Conservation (phyloP, 257 asterid genomes). For the Dorcoceras hygrometricum region DNA sequence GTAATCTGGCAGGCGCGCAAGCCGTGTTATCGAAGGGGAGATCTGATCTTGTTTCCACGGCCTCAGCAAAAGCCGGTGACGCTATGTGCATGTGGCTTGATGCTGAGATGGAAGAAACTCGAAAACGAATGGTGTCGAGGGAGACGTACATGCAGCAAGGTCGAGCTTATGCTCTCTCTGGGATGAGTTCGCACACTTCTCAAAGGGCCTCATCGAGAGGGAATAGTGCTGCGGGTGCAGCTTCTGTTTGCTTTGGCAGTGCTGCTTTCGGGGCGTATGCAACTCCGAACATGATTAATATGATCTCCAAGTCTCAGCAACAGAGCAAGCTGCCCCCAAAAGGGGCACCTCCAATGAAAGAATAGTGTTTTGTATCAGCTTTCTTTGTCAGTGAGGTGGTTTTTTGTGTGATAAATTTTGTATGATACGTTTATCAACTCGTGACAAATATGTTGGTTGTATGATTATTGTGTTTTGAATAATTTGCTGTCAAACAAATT, state of each 20-base stretch:
- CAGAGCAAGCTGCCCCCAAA: background rate
- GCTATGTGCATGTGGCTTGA: slow-evolving; percentile 25
- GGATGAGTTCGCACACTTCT: slow-evolving; percentile 27
- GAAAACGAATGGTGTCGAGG: slow-evolving; percentile 9
- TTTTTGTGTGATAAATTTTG: background rate
- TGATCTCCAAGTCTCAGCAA: slow-evolving; percentile 32
- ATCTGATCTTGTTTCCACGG: background rate
- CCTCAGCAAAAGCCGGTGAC: slow-evolving; percentile 25
- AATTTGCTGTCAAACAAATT: too few species aligned
- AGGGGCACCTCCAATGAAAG: background rate
- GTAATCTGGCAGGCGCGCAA: slow-evolving; percentile 26
- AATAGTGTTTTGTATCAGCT: background rate
- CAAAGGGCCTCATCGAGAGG: slow-evolving; percentile 33
- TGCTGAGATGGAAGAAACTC: slow-evolving; percentile 25
- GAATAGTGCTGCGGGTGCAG: background rate
- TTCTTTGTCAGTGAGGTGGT: background rate
- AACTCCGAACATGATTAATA: slow-evolving; percentile 28
- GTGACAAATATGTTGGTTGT: too few species aligned
- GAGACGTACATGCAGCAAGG: slow-evolving; percentile 13
- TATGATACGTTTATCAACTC: background rate
- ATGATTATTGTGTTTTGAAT: too few species aligned
- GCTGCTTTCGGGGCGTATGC: slow-evolving; percentile 22
- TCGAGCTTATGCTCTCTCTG: slow-evolving; percentile 31
- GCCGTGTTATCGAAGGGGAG: slow-evolving; percentile 18
- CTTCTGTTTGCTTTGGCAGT: background rate